Evolutionary conservation across 352 stramenopile genomes (phyloP), one percentile per base, ranked within the genome.

Genomic region (Phytophthora niederhauseri): DNA sequence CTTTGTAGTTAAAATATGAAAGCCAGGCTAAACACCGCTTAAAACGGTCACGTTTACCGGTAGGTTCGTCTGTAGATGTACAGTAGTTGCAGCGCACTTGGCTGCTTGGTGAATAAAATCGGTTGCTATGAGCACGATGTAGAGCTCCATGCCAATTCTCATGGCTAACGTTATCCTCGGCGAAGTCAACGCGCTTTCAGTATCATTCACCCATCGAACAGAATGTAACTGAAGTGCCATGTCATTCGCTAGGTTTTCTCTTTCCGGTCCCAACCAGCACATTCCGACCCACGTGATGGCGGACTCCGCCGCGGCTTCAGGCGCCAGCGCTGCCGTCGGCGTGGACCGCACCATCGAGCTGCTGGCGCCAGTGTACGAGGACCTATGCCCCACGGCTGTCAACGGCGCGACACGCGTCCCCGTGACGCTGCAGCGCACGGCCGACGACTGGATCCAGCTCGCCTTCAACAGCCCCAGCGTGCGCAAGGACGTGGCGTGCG

Each of bases 401-500:
- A 15, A 24, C 22, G 19, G 49, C n/a, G 31, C 11, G 31, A 57
- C 60, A 5, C 60, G 12, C 28, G 52, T 76, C 6, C 66, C 72
- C 3, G 70, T 83, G 14, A 64, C 51, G 46, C 59, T 88, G 22
- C 58, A 62, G 41, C 73, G 70, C 46, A 74, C 68, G n/a, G 50
- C 50, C 34, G 66, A 66, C 52, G 73, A 74, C 36, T 65, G 68
- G 66, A 54, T 83, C 31, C 60, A 80, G 57, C 61, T 88, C 57
- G 68, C 70, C 20, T 88, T 86, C 55, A 17, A 51, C 24, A 31
- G 22, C 22, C 46, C 53, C 12, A 65, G 70, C 41, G 43, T 88
- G 8, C 51, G 66, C 22, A 81, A 82, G 53, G 67, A 79, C 49
- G 72, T 90, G 22, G 64, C 63, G 59, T 92, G 84, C 51, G 70